phyloP scores from a whole-genome alignment of 2,329 filamentous ascomycete species.

The Sclerotinia nivalis region DNA sequence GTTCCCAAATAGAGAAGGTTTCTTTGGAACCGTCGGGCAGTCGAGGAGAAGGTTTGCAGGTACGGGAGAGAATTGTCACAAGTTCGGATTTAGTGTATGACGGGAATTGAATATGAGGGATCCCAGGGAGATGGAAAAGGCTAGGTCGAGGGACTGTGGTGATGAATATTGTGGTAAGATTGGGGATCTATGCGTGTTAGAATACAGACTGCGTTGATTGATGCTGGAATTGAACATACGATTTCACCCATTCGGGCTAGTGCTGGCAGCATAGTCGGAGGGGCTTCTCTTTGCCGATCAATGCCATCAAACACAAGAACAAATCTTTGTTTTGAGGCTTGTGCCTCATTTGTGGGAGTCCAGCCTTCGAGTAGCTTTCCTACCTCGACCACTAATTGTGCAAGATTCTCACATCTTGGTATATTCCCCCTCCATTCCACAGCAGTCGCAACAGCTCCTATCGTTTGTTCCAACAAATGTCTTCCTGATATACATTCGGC shows the following conservation, averaged over 20 bases:
- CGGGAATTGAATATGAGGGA: conserved; percentile 79
- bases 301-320: conserved; percentile 86
- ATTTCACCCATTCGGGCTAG: conserved; percentile 79
- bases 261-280: conserved; percentile 75
- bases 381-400: conserved; percentile 73
- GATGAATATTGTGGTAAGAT: conserved; percentile 74
- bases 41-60: conserved; percentile 48
- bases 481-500: conserved; percentile 76
- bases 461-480: conserved; percentile 73
- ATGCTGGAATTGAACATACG: conserved; percentile 51
- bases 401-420: conserved; percentile 75
- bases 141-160: conserved; percentile 69
- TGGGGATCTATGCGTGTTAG: conserved; percentile 63
- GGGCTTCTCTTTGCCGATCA: conserved; percentile 78
- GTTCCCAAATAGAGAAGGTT: conserved; percentile 70
- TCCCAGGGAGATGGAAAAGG: conserved; percentile 67
- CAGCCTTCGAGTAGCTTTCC: conserved; percentile 55
- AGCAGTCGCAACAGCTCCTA: conserved; percentile 59
- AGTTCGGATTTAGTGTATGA: conserved; percentile 81
- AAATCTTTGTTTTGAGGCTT: conserved; percentile 53
- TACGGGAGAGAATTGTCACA: conserved; percentile 70
- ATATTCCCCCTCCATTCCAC: conserved; percentile 52
- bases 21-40: conserved; percentile 48
- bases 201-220: neutral
- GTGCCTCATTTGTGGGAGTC: conserved; percentile 35